Conservation (phyloP, 441 rosid genomes). For the Pelargonium myrrhifolium region DNA sequence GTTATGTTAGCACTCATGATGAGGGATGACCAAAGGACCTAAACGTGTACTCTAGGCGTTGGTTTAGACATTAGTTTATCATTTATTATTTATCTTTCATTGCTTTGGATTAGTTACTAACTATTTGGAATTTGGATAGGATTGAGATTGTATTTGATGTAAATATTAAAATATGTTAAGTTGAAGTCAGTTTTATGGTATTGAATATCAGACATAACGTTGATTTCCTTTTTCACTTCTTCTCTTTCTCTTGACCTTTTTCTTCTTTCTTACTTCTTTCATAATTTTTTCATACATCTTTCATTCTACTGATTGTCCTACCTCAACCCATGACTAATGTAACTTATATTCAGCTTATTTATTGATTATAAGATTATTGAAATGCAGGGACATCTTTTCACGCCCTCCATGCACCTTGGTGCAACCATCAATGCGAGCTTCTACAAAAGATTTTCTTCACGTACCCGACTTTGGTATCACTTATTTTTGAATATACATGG, state of each 20-base stretch:
- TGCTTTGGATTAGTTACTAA: too few relatives aligned
- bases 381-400: slow-evolving; percentile 83
- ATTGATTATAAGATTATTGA: slow-evolving; percentile 27
- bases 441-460: slow-evolving; percentile 34
- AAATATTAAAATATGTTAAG: too few relatives aligned
- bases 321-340: too few relatives aligned
- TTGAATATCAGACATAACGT: not conserved
- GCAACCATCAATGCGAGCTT: slow-evolving; percentile 78
- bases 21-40: too few relatives aligned
- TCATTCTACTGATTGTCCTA: too few relatives aligned
- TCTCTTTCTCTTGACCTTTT: not conserved
- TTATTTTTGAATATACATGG: slow-evolving; percentile 5
- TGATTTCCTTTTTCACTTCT: not conserved
- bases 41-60: too few relatives aligned
- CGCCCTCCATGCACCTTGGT: slow-evolving; percentile 80
- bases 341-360: slow-evolving; percentile 8
- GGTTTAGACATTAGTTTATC: too few relatives aligned
- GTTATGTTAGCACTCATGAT: slow-evolving; percentile 1
- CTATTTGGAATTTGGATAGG: too few relatives aligned
- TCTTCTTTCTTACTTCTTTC: not conserved
- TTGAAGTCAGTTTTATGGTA: too few relatives aligned
- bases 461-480: slow-evolving; percentile 80
- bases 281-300: too few relatives aligned
- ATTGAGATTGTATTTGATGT: too few relatives aligned
- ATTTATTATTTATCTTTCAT: too few relatives aligned